Conservation (phyloP, 192 early-diverging fungal species). For the Coemansia sp. region DNA sequence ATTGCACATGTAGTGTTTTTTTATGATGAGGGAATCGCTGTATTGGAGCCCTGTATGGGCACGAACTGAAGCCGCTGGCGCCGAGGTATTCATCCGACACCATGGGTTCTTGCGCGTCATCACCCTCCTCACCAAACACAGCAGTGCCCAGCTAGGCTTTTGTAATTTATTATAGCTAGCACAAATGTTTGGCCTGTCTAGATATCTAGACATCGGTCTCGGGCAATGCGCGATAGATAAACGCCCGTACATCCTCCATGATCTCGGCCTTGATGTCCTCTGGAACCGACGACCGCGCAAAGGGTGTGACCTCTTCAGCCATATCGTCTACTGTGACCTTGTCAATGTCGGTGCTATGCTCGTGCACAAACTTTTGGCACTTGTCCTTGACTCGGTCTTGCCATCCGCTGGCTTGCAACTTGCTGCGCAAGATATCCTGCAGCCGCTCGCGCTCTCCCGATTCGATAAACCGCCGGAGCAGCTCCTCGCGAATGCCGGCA, state of each 20-base stretch:
- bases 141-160: neutral
- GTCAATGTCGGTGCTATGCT: conserved; percentile 25
- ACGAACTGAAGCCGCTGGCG: too few species aligned
- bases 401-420: conserved; percentile 53
- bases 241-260: conserved; percentile 49
- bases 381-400: conserved; percentile 54
- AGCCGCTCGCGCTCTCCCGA: conserved; percentile 56
- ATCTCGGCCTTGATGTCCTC: conserved; percentile 53
- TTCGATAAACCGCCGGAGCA: conserved; percentile 53
- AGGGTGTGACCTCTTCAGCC: conserved; percentile 51
- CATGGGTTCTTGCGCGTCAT: too few species aligned
- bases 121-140: neutral
- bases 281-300: conserved; percentile 40
- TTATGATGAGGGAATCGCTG: neutral
- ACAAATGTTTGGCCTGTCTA: neutral
- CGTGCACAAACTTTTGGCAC: conserved; percentile 49
- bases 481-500: conserved; percentile 42
- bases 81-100: too few species aligned
- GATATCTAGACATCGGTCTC: conserved; percentile 27
- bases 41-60: too few species aligned
- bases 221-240: conserved; percentile 43
- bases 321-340: conserved; percentile 49
- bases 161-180: conserved; percentile 10
- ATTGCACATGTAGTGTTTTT: neutral
- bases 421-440: conserved; percentile 54